These are phyloP conservation scores for Hygrophoropsis aurantiaca DNA, from an alignment of 768 basidiomycete species.

Conservation along the genomic window DNA sequence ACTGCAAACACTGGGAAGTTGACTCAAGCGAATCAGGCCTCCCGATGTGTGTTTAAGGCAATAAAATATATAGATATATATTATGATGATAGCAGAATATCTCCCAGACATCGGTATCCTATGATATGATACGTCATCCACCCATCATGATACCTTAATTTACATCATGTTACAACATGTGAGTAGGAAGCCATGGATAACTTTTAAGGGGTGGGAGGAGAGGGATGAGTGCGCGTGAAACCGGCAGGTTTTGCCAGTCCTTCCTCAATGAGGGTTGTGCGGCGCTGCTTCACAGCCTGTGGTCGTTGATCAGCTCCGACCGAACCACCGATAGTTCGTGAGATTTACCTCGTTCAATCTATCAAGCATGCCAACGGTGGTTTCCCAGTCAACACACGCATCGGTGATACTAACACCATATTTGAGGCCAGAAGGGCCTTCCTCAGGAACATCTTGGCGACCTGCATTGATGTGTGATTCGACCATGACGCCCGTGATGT, in stretches of 20 bases:
- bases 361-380: conserved; percentile 74
- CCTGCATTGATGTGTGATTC: conserved; percentile 94
- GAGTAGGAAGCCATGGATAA: neutral
- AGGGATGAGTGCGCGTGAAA: conserved; percentile 20
- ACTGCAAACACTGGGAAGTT: too few species aligned
- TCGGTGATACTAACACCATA: conserved; percentile 89
- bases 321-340: neutral
- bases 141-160: neutral
- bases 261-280: conserved; percentile 21
- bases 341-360: conserved; percentile 54
- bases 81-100: too few species aligned
- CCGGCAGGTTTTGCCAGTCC: conserved; percentile 25
- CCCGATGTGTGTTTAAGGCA: too few species aligned
- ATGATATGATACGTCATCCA: neutral
- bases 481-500: conserved; percentile 95
- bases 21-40: too few species aligned
- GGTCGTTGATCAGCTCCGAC: neutral
- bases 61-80: neutral
- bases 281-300: conserved; percentile 27
- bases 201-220: conserved; percentile 10
- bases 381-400: conserved; percentile 86
- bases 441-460: conserved; percentile 81
- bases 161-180: conserved; percentile 1
- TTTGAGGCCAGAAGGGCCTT: conserved; percentile 67
- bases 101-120: too few species aligned